Evolutionary conservation across 2,329 filamentous ascomycete genomes (phyloP).

Genomic region (Talaromyces verruculosus): DNA sequence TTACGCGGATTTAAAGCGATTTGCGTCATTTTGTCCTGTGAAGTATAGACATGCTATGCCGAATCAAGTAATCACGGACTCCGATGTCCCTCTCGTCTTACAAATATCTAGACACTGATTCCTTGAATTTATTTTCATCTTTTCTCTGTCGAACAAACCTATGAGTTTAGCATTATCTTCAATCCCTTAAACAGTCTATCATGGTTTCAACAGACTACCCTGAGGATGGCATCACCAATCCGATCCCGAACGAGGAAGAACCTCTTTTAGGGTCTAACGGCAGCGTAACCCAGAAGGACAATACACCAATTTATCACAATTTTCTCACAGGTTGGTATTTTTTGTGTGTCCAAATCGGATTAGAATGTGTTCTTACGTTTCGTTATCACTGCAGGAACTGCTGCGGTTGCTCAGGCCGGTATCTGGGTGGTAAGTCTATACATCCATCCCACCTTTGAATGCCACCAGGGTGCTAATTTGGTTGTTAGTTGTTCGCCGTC

Average conservation of each 20-base stretch:
- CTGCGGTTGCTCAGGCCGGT: conserved; percentile 74
- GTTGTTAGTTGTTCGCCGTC: conserved; percentile 62
- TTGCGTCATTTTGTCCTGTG: conserved; percentile 2
- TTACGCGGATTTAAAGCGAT: conserved; percentile 2
- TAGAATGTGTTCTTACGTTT: neutral
- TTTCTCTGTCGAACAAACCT: neutral
- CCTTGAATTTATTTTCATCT: neutral
- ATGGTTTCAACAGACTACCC: conserved; percentile 16
- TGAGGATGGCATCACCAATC: neutral
- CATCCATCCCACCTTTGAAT: neutral
- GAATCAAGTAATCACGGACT: neutral
- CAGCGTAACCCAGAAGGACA: conserved; percentile 65
- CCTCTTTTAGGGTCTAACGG: conserved; percentile 70
- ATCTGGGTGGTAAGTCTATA: conserved; percentile 61
- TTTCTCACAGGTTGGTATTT: conserved; percentile 74
- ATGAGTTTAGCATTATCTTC: neutral
- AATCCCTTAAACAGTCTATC: neutral
- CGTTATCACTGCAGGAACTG: conserved; percentile 63
- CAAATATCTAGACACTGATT: conserved; percentile 4
- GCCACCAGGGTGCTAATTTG: conserved; percentile 11
- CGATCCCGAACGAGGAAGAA: conserved; percentile 55
- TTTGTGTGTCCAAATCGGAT: too few relatives aligned
- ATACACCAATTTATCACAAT: conserved; percentile 60
- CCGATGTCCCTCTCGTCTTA: neutral
- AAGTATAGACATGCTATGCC: neutral